These are phyloP conservation scores for Rhodotorula sp. DNA, from an alignment of 1,284 basidiomycete species.

Conservation along the genomic window DNA sequence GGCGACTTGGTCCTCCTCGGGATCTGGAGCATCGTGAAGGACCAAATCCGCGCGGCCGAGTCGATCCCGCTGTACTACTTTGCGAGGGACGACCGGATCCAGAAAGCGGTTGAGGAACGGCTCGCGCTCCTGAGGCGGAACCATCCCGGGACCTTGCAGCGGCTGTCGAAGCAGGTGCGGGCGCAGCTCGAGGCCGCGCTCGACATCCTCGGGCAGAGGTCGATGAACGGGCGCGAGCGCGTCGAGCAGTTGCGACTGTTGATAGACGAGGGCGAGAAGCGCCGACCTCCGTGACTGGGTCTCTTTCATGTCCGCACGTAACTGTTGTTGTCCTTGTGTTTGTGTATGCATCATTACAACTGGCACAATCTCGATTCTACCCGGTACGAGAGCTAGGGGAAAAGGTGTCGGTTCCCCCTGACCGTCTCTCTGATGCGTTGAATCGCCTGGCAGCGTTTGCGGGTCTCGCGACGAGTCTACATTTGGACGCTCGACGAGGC, in stretches of 20 bases:
- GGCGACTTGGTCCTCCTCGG: slow-evolving; percentile 42
- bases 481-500: too few relatives aligned
- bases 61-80: slow-evolving; percentile 40
- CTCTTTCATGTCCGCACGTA: too few relatives aligned
- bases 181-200: slow-evolving; percentile 15
- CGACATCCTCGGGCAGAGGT: slow-evolving; percentile 16
- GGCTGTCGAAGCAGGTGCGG: not conserved
- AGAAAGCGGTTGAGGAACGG: slow-evolving; percentile 37
- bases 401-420: too few relatives aligned
- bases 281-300: too few relatives aligned
- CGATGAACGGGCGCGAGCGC: slow-evolving; percentile 18
- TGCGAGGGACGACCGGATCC: slow-evolving; percentile 38
- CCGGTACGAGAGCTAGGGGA: too few relatives aligned
- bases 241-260: slow-evolving; percentile 11
- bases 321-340: too few relatives aligned
- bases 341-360: too few relatives aligned
- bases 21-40: slow-evolving; percentile 38
- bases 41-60: slow-evolving; percentile 24
- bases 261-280: slow-evolving; percentile 16
- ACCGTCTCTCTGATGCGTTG: too few relatives aligned
- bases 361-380: too few relatives aligned
- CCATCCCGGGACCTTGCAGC: not conserved
- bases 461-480: too few relatives aligned
- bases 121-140: slow-evolving; percentile 6
- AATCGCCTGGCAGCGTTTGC: too few relatives aligned